These are phyloP conservation scores for Pseudogymnoascus sp. DNA, from an alignment of 2,329 filamentous ascomycete genomes.

Conservation along the genomic window DNA sequence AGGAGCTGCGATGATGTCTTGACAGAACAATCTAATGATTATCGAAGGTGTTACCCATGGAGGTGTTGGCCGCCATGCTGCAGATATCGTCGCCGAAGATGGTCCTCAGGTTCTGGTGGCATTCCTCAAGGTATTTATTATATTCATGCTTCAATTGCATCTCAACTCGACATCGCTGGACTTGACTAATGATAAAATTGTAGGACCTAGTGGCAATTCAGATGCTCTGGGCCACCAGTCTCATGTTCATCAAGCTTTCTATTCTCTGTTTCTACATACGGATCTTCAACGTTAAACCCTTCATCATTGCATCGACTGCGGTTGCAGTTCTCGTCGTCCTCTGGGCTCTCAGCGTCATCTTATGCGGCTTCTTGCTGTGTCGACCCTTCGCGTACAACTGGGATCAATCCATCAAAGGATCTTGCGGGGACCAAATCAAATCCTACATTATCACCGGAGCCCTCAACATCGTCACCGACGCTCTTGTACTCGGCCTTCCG, in stretches of 20 bases:
- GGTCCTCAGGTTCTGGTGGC: slow-evolving; percentile 16
- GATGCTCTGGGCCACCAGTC: slow-evolving; percentile 27
- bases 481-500: slow-evolving; percentile 39
- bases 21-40: not conserved
- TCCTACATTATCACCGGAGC: slow-evolving; percentile 34
- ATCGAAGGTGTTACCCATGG: not conserved
- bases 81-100: slow-evolving; percentile 14
- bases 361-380: slow-evolving; percentile 23
- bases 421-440: slow-evolving; percentile 31
- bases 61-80: slow-evolving; percentile 18
- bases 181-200: not conserved
- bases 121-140: slow-evolving; percentile 20
- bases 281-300: slow-evolving; percentile 31
- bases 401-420: slow-evolving; percentile 23
- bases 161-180: not conserved
- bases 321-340: slow-evolving; percentile 26
- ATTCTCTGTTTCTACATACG: slow-evolving; percentile 37
- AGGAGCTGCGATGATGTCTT: not conserved
- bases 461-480: slow-evolving; percentile 39
- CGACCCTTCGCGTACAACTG: slow-evolving; percentile 21
- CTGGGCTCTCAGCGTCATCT: slow-evolving; percentile 19
- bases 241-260: slow-evolving; percentile 33
- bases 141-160: not conserved
- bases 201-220: not conserved
- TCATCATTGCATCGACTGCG: slow-evolving; percentile 24